Base-by-base conservation (phyloP, 257 asterid genomes). In the Solanum lignicaule region DNA sequence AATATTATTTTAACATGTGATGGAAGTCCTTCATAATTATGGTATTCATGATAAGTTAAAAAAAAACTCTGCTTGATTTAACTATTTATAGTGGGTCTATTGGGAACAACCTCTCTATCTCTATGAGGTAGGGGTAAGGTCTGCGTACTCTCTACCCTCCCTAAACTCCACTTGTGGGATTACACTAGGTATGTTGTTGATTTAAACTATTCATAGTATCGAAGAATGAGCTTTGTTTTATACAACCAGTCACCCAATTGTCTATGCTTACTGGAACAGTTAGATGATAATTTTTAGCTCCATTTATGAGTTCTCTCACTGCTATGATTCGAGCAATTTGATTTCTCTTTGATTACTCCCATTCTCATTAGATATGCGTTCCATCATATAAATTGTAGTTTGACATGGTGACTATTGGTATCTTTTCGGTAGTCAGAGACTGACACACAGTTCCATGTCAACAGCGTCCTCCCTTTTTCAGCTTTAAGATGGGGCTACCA, bases 391-490 rank as follows among this genome's bases (percentile, higher is more conserved):
- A 16, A 15, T 25, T 27, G 8, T 31, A 46, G 66, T 81, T 81
- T 81, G 85, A 16, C 31, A 16, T 46, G 60, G 65, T 78, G 85
- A 81, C 18, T 41, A 46, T 60, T 81, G 4, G 33, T 25, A 43
- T 33, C 41, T 83, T 18, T 82, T 66, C 16, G 23, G 14, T 69
- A 65, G 21, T 76, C 90, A 43, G n/a, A 55, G 25, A 29, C 87
- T 33, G 62, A 43, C 72, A 32, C 55, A 43, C 38, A 46, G n/a
- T 48, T 88, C 84, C 85, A 46, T 92, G 29, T 88, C 66, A 52
- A 92, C 98, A 97, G 99, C 93, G 98, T 9, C 98, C 98, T 89
- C 98, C 98, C 38, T 95, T 94, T 95, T 97, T 95, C 91, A 94
- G 96, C 94, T 93, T 93, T 91, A 96, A 97, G 94, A 95, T 93